Evolutionary conservation across 163 green algal genomes (phyloP).

Genomic region (Scenedesmus sp.): DNA sequence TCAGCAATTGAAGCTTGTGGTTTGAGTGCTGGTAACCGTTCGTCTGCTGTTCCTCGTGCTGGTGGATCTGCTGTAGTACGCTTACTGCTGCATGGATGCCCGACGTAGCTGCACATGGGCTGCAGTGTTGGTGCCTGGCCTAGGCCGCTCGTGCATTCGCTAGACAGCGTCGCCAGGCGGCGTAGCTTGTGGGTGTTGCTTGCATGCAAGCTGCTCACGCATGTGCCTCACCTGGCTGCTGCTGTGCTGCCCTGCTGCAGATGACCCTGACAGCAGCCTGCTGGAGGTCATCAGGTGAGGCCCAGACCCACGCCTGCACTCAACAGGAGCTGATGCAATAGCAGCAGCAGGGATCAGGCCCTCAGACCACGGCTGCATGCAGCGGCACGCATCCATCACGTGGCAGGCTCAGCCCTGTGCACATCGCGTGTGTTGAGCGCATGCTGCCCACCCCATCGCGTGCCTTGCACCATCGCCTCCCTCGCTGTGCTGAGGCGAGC

Average conservation of each 20-base stretch:
- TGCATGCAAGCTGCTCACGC: not conserved
- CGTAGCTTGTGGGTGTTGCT: not conserved
- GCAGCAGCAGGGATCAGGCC: not conserved
- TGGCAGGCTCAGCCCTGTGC: too few species aligned
- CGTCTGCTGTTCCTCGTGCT: too few species aligned
- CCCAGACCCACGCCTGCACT: not conserved
- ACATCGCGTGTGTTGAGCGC: too few species aligned
- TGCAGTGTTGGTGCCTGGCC: not conserved
- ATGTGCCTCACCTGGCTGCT: not conserved
- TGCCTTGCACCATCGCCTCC: too few species aligned
- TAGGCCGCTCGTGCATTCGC: not conserved
- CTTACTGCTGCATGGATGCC: too few species aligned
- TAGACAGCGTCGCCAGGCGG: too few species aligned
- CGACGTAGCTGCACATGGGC: not conserved
- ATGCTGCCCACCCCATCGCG: too few species aligned
- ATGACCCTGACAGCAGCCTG: slow-evolving; percentile 44
- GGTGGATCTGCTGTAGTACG: too few species aligned
- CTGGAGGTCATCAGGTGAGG: slow-evolving; percentile 43
- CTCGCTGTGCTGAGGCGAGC: too few species aligned
- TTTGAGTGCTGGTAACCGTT: too few species aligned
- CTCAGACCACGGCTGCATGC: not conserved
- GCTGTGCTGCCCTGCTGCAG: slow-evolving; percentile 32
- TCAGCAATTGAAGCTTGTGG: too few species aligned
- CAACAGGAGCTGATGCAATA: not conserved
- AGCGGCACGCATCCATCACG: not conserved